Percentiles rank a stretch among this genome's conserved stretches.
Conservation (phyloP, 768 basidiomycete species). For the Boletellus ananas region DNA sequence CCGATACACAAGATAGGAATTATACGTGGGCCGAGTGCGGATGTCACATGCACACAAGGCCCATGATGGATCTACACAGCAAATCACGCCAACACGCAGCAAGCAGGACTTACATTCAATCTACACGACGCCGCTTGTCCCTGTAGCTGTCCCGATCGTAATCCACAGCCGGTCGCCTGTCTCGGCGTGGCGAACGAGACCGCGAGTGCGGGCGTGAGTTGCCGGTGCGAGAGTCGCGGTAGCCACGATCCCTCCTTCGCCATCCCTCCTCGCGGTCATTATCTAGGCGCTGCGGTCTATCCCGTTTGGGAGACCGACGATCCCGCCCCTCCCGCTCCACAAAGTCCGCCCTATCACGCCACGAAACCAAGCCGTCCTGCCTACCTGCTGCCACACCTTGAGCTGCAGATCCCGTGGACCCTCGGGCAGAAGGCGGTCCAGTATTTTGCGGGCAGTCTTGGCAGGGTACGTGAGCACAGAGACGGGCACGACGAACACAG, state of each 20-base stretch:
- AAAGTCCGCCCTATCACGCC: constrained; percentile 32
- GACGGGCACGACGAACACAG: neutral
- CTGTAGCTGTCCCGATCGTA: constrained; percentile 34
- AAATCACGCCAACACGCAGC: neutral
- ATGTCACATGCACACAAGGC: neutral
- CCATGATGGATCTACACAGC: neutral
- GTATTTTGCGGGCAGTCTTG: constrained; percentile 53
- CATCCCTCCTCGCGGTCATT: constrained; percentile 20
- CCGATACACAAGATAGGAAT: neutral
- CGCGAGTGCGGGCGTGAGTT: constrained; percentile 28
- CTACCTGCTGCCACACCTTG: constrained; percentile 33
- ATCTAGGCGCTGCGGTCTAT: constrained; percentile 23
- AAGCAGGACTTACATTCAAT: constrained; percentile 34
- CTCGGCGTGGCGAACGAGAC: constrained; percentile 33
- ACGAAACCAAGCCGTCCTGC: constrained; percentile 35
- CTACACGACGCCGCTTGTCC: constrained; percentile 57
- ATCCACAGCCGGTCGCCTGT: constrained; percentile 23
- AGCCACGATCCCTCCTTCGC: constrained; percentile 14
- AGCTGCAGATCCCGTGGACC: constrained; percentile 27
- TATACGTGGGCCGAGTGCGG: constrained; percentile 8
- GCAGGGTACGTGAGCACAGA: constrained; percentile 6
- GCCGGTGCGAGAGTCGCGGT: constrained; percentile 15
- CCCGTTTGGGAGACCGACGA: constrained; percentile 24
- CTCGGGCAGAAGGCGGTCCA: constrained; percentile 32
- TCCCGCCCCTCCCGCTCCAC: constrained; percentile 13